Conservation (phyloP, 306 rosid species). For the Malus sieversii region DNA sequence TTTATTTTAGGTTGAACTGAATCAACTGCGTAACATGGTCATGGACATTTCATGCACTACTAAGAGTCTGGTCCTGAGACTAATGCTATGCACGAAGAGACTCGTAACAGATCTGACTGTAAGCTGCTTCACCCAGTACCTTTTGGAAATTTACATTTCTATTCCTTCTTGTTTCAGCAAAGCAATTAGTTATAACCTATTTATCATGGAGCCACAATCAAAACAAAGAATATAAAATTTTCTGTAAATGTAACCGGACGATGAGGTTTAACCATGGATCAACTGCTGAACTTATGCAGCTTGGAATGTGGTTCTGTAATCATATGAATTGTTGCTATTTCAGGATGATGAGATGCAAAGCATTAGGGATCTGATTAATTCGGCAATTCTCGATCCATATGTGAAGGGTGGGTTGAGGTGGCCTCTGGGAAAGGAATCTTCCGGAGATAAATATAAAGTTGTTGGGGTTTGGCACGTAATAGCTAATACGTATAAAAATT, state of each 20-base stretch:
- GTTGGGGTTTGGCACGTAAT: constrained; percentile 34
- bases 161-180: background rate
- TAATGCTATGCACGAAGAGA: constrained; percentile 33
- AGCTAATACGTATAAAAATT: constrained; percentile 18
- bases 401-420: constrained; percentile 67
- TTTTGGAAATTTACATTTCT: background rate
- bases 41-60: constrained; percentile 33
- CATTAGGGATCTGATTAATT: constrained; percentile 30
- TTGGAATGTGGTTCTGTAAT: background rate
- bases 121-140: background rate
- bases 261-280: background rate
- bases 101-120: constrained; percentile 21
- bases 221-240: background rate
- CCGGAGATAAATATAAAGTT: constrained; percentile 34
- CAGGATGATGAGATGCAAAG: constrained; percentile 50
- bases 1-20: constrained; percentile 27
- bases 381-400: constrained; percentile 39
- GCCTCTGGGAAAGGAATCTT: constrained; percentile 39
- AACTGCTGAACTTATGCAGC: background rate
- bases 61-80: constrained; percentile 44
- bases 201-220: background rate
- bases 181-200: background rate
- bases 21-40: constrained; percentile 35
- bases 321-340: constrained; percentile 2
- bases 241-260: background rate